These are phyloP conservation scores for Fusarium robinianum DNA, from an alignment of 2,329 filamentous ascomycete genomes.

Conservation along the genomic window DNA sequence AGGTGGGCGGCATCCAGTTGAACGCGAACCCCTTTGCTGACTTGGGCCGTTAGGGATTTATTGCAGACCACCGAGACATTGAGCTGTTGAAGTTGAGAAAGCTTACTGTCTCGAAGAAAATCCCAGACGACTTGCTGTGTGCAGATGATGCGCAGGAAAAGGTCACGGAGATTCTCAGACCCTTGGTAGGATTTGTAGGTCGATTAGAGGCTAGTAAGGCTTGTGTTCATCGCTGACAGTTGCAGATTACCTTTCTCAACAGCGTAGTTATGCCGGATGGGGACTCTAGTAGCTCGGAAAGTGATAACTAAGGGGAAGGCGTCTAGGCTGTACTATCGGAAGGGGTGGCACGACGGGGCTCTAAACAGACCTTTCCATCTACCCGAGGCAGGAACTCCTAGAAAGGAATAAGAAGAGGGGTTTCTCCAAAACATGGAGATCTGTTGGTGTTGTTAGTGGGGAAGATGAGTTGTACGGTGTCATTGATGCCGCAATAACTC, in stretches of 20 bases:
- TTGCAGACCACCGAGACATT: constrained; percentile 75
- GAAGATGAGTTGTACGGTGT: too few relatives aligned
- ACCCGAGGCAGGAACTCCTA: too few relatives aligned
- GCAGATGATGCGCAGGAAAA: constrained; percentile 64
- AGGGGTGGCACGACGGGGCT: too few relatives aligned
- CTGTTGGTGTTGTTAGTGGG: too few relatives aligned
- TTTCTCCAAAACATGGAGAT: too few relatives aligned
- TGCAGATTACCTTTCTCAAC: constrained; percentile 70
- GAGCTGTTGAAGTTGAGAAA: constrained; percentile 77
- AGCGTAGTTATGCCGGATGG: constrained; percentile 73
- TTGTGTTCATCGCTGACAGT: background rate
- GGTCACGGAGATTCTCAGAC: constrained; percentile 64
- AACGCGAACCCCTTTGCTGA: constrained; percentile 47
- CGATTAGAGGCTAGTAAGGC: background rate
- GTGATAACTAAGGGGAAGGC: too few relatives aligned
- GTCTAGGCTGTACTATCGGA: too few relatives aligned
- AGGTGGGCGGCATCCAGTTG: background rate
- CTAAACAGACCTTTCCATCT: too few relatives aligned
- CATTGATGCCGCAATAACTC: too few relatives aligned
- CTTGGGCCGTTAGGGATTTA: constrained; percentile 81
- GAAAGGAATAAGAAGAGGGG: too few relatives aligned
- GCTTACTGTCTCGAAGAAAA: constrained; percentile 70
- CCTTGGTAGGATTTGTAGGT: constrained; percentile 79
- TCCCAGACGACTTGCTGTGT: constrained; percentile 69
- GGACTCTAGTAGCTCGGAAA: too few relatives aligned